Base-by-base conservation (phyloP, 208 protist species). In the Sergeia podlipaevii region DNA sequence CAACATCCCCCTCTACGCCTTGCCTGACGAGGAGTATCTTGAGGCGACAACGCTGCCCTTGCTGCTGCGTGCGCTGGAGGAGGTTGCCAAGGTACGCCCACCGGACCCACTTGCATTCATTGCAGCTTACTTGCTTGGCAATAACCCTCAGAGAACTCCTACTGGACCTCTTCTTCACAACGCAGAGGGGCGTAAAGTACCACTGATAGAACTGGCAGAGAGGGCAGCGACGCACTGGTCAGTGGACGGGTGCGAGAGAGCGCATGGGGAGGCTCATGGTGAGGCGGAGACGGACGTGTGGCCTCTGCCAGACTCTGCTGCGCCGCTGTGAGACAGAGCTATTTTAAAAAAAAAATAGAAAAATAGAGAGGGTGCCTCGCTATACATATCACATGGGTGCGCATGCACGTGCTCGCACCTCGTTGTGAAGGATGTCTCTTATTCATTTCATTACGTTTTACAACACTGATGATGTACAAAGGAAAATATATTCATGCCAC, bases 41-140 rank as follows among this genome's bases (percentile, higher is more conserved):
- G 88, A 95, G 65, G 60, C 69, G 26, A 89, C 84, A 1, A 70
- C 92, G 20, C 45, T 92, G 5, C 85, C 88, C 18, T 55, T 95
- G 20, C 69, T 95, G 39, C 56, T 95, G 48, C 81, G 76, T 23
- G 88, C 77, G 17, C 42, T 95, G 29, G 79, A 92, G 64, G 84
- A 80, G 60, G 51, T 92, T n/a, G 78, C 68, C 24, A 50, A 47
- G 39, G 66, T 55, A 0, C 84, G 80, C 2, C 88, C 88, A 17
- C 59, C 62, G 8, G 88, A 95, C 65, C 74, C 88, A 13, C 62
- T 95, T 26, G 82, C 80, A 15, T 95, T 92, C 60, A 60, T 95
- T 13, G 88, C 76, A 6, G 83, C 85, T 23, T 95, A 88, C 60
- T 45, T 95, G 30, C 43, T 92, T 37, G 70, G 48, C 54, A 95